These are phyloP conservation scores for Lichtheimia ramosa DNA, from an alignment of 371 early-diverging fungal genomes.

Conservation along the genomic window DNA sequence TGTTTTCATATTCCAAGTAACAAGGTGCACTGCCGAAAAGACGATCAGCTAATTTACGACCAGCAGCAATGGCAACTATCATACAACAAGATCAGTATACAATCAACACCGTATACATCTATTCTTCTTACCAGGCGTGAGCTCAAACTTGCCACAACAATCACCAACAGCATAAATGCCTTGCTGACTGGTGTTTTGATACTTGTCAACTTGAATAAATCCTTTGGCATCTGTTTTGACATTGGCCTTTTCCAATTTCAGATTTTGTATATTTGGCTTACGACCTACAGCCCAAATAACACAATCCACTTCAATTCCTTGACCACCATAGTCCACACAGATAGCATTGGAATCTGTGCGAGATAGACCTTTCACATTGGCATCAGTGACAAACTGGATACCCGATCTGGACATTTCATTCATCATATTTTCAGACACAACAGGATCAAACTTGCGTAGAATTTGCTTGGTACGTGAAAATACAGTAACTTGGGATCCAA, in stretches of 20 bases:
- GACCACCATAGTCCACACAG: constrained; percentile 41
- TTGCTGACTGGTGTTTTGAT: constrained; percentile 77
- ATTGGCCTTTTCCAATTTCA: constrained; percentile 70
- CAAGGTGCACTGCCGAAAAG: constrained; percentile 81
- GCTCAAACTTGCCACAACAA: constrained; percentile 85
- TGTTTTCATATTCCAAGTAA: constrained; percentile 83
- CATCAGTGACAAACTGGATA: constrained; percentile 72
- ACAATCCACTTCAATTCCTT: constrained; percentile 60
- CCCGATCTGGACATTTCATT: constrained; percentile 75
- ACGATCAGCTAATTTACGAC: constrained; percentile 87
- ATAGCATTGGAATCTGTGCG: constrained; percentile 27
- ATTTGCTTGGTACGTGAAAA: constrained; percentile 86
- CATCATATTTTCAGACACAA: constrained; percentile 82
- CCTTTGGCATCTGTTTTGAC: constrained; percentile 66
- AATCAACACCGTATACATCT: background rate
- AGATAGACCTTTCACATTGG: constrained; percentile 50
- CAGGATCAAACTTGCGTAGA: constrained; percentile 88
- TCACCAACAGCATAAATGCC: constrained; percentile 94
- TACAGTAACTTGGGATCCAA: constrained; percentile 87
- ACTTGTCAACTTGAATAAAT: constrained; percentile 81
- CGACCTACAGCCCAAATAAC: constrained; percentile 92
- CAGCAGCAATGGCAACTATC: constrained; percentile 90
- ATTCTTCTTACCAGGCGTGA: constrained; percentile 79
- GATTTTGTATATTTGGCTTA: constrained; percentile 62
- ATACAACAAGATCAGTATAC: background rate